phyloP scores from a whole-genome alignment of 2,329 filamentous ascomycete genomes.

The Ophiostoma sp. region DNA sequence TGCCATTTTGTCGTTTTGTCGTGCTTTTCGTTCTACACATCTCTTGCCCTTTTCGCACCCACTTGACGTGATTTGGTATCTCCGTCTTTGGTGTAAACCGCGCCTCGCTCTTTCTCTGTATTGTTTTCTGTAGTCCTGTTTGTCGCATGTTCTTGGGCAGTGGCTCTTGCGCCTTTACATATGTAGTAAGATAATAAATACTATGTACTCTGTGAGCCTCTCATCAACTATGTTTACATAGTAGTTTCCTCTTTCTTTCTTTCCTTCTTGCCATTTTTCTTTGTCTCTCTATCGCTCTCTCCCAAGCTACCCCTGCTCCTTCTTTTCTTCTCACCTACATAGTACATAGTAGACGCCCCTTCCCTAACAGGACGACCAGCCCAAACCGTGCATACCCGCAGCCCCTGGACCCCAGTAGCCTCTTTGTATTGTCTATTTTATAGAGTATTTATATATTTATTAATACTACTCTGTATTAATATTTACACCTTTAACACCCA shows the following conservation, averaged over 20 bases:
- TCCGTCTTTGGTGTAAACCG: background rate
- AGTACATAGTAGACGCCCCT: background rate
- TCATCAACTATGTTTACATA: background rate
- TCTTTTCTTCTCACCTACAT: background rate
- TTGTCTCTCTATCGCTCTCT: background rate
- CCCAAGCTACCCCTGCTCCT: background rate
- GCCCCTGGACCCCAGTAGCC: background rate
- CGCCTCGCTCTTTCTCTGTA: background rate
- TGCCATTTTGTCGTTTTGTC: background rate
- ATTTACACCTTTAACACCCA: background rate
- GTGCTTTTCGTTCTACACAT: background rate
- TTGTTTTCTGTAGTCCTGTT: background rate
- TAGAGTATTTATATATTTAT: background rate
- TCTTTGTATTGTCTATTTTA: constrained; percentile 13
- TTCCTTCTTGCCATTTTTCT: background rate
- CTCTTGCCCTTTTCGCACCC: background rate
- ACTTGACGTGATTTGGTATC: background rate
- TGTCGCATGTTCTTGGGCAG: background rate
- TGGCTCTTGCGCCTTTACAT: background rate
- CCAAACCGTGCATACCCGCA: constrained; percentile 1
- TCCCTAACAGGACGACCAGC: constrained; percentile 7
- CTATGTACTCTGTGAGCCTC: background rate
- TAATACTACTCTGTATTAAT: background rate
- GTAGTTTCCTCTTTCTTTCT: background rate
- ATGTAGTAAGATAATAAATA: no score